phyloP scores from a whole-genome alignment of 192 early-diverging fungal species.

The Umbelopsis ramanniana region DNA sequence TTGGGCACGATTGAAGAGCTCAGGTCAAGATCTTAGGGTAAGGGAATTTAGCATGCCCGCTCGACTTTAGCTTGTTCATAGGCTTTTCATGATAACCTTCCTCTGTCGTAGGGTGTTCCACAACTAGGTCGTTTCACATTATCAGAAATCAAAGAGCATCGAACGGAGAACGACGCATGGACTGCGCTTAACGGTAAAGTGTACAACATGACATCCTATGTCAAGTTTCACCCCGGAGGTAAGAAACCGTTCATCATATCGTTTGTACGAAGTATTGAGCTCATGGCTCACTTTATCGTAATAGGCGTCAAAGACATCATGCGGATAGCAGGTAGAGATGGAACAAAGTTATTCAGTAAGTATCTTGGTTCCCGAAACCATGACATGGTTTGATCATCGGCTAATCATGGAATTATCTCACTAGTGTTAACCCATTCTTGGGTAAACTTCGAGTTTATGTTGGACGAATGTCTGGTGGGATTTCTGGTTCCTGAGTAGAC shows the following conservation, averaged over 20 bases:
- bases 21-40: conserved; percentile 74
- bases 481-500: conserved; percentile 43
- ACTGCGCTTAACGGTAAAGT: conserved; percentile 88
- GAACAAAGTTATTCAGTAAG: conserved; percentile 85
- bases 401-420: background rate
- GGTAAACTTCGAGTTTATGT: conserved; percentile 92
- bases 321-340: conserved; percentile 90
- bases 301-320: conserved; percentile 66
- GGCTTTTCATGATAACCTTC: background rate
- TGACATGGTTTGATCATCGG: background rate
- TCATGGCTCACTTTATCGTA: background rate
- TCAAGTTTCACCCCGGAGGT: conserved; percentile 93
- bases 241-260: background rate
- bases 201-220: conserved; percentile 89
- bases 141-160: conserved; percentile 77
- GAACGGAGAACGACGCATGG: conserved; percentile 83
- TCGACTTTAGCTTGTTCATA: background rate
- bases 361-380: background rate
- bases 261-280: background rate
- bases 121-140: conserved; percentile 67
- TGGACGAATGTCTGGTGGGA: conserved; percentile 83
- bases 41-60: background rate
- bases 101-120: conserved; percentile 50
- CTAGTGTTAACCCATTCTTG: conserved; percentile 82
- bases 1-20: conserved; percentile 85